Conservation (phyloP, 352 stramenopile genomes). For the Globisporangium takayamanum region DNA sequence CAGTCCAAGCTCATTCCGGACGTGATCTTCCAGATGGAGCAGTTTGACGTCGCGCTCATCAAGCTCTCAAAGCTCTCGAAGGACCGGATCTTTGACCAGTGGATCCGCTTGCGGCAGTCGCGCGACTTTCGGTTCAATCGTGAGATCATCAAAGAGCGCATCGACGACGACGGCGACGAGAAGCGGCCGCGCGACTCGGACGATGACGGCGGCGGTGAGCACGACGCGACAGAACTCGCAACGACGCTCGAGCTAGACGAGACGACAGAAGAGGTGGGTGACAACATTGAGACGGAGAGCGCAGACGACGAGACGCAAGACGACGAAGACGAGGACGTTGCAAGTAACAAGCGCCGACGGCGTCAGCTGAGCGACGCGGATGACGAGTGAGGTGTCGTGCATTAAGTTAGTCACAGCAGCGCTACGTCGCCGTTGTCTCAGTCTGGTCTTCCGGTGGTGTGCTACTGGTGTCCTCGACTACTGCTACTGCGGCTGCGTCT, state of each 20-base stretch:
- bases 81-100: conserved; percentile 39
- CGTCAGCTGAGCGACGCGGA: background rate
- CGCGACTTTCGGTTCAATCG: conserved; percentile 52
- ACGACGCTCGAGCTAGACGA: conserved; percentile 8
- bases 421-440: background rate
- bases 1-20: conserved; percentile 60
- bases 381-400: conserved; percentile 4
- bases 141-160: conserved; percentile 22
- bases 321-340: conserved; percentile 2
- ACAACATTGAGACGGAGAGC: conserved; percentile 14
- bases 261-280: conserved; percentile 4
- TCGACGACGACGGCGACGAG: conserved; percentile 19
- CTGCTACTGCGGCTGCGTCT: background rate
- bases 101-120: conserved; percentile 40
- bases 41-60: conserved; percentile 60
- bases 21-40: conserved; percentile 62
- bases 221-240: conserved; percentile 10
- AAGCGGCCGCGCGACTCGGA: conserved; percentile 5
- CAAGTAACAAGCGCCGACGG: conserved; percentile 3
- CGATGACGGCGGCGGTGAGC: conserved; percentile 14
- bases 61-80: conserved; percentile 60
- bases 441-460: background rate
- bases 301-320: conserved; percentile 11
- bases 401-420: background rate
- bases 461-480: background rate